phyloP scores from a whole-genome alignment of 805 yeast species.

The Brettanomyces nanus region DNA sequence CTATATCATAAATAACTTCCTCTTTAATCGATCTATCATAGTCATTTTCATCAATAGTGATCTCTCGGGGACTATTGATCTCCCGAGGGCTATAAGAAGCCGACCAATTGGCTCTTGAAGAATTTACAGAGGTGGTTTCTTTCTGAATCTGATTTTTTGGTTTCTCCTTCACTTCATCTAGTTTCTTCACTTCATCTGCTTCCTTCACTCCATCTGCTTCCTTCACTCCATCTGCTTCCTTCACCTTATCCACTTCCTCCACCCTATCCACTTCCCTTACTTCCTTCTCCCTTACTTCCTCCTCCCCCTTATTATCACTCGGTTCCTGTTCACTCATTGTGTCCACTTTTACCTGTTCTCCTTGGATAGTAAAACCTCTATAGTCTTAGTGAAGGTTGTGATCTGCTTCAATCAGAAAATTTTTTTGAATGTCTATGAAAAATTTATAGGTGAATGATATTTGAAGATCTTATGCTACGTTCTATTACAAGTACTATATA shows the following conservation, averaged over 20 bases:
- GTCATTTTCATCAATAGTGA: slow-evolving; percentile 6
- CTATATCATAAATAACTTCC: slow-evolving; percentile 28
- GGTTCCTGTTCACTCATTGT: too few relatives aligned
- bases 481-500: too few relatives aligned
- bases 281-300: not conserved
- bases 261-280: not conserved
- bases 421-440: too few relatives aligned
- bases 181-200: not conserved
- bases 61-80: too few relatives aligned
- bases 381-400: too few relatives aligned
- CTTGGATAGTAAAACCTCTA: too few relatives aligned
- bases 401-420: too few relatives aligned
- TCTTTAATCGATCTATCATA: slow-evolving; percentile 18
- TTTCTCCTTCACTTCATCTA: not conserved
- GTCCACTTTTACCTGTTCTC: too few relatives aligned
- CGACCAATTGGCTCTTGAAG: not conserved
- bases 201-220: not conserved
- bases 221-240: not conserved
- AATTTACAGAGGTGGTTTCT: not conserved
- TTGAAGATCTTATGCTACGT: too few relatives aligned
- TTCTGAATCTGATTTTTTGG: not conserved
- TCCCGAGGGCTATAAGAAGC: too few relatives aligned
- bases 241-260: not conserved
- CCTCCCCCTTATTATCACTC: too few relatives aligned
- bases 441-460: too few relatives aligned